Conservation (phyloP, 139 green algal species). For the Zygnema circumcarinatum region DNA sequence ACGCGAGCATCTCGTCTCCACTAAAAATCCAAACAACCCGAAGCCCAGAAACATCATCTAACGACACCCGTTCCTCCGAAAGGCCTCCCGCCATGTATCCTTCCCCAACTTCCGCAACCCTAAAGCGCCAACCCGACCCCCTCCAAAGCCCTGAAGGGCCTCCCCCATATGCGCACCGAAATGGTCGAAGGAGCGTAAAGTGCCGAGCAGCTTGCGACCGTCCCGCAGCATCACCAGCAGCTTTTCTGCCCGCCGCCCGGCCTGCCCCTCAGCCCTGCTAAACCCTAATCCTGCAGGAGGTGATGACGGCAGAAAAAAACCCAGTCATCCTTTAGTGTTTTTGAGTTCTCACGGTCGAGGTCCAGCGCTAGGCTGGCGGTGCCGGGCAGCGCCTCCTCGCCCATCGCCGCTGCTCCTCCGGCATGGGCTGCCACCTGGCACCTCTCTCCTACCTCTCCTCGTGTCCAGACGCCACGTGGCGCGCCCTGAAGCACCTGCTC, state of each 20-base stretch:
- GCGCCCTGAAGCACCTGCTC: no score
- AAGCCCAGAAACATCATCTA: no score
- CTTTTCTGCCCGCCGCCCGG: conserved; percentile 62
- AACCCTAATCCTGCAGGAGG: background rate
- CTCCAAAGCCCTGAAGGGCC: no score
- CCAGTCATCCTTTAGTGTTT: background rate
- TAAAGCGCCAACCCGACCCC: no score
- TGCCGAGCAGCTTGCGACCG: conserved; percentile 76
- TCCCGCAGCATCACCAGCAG: conserved; percentile 76
- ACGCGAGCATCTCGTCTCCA: no score
- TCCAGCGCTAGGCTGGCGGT: conserved; percentile 55
- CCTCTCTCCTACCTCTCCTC: no score
- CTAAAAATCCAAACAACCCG: no score
- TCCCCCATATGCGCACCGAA: no score
- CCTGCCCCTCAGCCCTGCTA: background rate
- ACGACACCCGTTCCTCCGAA: no score
- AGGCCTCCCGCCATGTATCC: no score
- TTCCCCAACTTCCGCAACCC: no score
- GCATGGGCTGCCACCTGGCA: background rate
- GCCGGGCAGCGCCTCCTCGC: conserved; percentile 32
- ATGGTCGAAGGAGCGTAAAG: conserved; percentile 80
- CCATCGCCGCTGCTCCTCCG: background rate
- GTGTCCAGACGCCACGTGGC: background rate
- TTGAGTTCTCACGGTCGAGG: conserved; percentile 51
- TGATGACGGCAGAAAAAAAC: background rate